These are phyloP conservation scores for Starmerella vaccinii DNA, from an alignment of 805 yeast species.

Conservation along the genomic window DNA sequence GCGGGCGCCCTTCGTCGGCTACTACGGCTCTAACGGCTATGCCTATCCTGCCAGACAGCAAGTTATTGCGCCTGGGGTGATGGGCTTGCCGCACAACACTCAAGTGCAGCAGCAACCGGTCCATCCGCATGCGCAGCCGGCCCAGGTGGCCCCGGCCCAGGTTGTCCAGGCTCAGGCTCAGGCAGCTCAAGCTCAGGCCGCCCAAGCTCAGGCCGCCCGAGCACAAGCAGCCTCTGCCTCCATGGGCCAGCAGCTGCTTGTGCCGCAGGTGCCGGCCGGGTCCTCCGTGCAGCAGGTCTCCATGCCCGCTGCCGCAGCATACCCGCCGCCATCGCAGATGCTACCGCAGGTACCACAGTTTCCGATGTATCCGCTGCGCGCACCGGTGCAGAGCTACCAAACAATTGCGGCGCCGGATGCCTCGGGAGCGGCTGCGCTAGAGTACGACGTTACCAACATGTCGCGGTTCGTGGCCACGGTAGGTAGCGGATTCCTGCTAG, in stretches of 20 bases:
- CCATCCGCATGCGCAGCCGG: constrained; percentile 3
- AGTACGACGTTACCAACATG: constrained; percentile 71
- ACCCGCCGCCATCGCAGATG: constrained; percentile 1
- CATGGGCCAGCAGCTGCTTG: not conserved
- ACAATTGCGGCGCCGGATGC: constrained; percentile 15
- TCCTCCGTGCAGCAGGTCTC: not conserved
- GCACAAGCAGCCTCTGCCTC: not conserved
- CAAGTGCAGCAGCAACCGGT: constrained; percentile 2
- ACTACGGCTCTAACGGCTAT: not conserved
- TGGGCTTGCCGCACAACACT: not conserved
- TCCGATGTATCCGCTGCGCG: constrained; percentile 11
- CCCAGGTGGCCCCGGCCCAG: not conserved
- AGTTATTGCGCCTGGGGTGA: not conserved
- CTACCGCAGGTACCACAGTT: constrained; percentile 14
- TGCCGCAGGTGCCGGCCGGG: not conserved
- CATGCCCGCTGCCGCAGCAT: not conserved
- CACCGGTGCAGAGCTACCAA: constrained; percentile 14
- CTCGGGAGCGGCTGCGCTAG: constrained; percentile 30
- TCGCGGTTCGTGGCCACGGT: constrained; percentile 63
- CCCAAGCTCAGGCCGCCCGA: not conserved
- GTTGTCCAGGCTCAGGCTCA: not conserved
- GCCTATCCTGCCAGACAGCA: not conserved
- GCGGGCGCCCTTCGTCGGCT: constrained; percentile 3
- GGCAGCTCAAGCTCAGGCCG: not conserved
- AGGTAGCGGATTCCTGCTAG: constrained; percentile 12